Conservation (phyloP, 2,329 filamentous ascomycete genomes). For the Aphanocladium album region DNA sequence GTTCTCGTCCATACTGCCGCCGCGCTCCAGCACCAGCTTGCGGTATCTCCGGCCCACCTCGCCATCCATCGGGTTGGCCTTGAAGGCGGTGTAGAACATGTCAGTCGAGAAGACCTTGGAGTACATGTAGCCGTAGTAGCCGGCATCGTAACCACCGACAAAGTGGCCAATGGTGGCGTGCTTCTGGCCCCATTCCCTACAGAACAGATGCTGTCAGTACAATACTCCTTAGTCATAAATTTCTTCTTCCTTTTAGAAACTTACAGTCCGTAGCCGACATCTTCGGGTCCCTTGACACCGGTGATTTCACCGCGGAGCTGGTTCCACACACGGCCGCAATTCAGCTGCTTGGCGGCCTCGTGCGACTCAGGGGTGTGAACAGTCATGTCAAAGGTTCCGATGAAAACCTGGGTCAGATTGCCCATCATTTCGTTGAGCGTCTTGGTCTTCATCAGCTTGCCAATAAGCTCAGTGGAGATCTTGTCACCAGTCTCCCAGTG, state of each 20-base stretch:
- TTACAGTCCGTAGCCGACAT: slow-evolving; percentile 51
- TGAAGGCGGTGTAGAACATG: slow-evolving; percentile 81
- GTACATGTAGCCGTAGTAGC: slow-evolving; percentile 72
- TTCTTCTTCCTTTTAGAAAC: slow-evolving; percentile 22
- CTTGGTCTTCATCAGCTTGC: slow-evolving; percentile 70
- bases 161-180: slow-evolving; percentile 78
- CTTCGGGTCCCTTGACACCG: slow-evolving; percentile 70
- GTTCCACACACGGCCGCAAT: slow-evolving; percentile 67
- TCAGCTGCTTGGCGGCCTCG: slow-evolving; percentile 59
- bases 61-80: slow-evolving; percentile 70
- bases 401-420: slow-evolving; percentile 73
- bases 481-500: slow-evolving; percentile 67
- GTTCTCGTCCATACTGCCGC: slow-evolving; percentile 78
- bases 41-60: slow-evolving; percentile 70
- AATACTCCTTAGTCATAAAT: background rate
- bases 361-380: slow-evolving; percentile 68
- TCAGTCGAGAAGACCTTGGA: slow-evolving; percentile 78
- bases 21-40: slow-evolving; percentile 71
- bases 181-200: slow-evolving; percentile 66
- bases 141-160: slow-evolving; percentile 79
- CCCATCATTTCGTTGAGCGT: slow-evolving; percentile 76
- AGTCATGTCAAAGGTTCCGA: slow-evolving; percentile 80
- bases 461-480: slow-evolving; percentile 70
- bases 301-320: slow-evolving; percentile 65
- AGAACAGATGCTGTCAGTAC: slow-evolving; percentile 22